phyloP scores from a whole-genome alignment of 116 monocot genomes.

The Posidonia oceanica region DNA sequence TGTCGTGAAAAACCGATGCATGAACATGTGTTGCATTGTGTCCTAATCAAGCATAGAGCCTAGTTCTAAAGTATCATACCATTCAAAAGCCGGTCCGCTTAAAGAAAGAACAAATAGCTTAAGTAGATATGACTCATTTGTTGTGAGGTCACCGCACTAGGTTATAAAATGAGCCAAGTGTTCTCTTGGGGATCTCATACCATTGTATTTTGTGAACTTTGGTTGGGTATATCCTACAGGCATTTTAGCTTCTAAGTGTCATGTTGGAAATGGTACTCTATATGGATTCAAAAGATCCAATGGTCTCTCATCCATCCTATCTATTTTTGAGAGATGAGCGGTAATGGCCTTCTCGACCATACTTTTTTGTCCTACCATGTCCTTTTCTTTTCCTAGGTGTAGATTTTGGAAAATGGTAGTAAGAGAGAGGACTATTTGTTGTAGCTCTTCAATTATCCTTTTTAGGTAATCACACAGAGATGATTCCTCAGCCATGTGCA shows the following conservation, averaged over 20 bases:
- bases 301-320: not conserved
- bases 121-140: no score
- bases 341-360: not conserved
- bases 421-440: no score
- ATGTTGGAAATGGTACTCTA: not conserved
- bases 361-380: not conserved
- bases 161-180: no score
- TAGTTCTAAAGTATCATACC: not conserved
- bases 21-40: not conserved
- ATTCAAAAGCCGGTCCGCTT: no score
- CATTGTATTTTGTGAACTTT: no score
- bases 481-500: no score
- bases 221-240: not conserved
- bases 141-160: no score
- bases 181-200: no score
- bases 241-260: not conserved
- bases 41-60: not conserved
- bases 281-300: not conserved
- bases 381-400: not conserved
- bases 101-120: no score
- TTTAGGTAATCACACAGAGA: no score
- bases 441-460: no score
- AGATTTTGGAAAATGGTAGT: no score
- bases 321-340: not conserved
- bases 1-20: not conserved